phyloP scores from a whole-genome alignment of 2,329 filamentous ascomycete genomes.

The Rugonectria rugulosa region DNA sequence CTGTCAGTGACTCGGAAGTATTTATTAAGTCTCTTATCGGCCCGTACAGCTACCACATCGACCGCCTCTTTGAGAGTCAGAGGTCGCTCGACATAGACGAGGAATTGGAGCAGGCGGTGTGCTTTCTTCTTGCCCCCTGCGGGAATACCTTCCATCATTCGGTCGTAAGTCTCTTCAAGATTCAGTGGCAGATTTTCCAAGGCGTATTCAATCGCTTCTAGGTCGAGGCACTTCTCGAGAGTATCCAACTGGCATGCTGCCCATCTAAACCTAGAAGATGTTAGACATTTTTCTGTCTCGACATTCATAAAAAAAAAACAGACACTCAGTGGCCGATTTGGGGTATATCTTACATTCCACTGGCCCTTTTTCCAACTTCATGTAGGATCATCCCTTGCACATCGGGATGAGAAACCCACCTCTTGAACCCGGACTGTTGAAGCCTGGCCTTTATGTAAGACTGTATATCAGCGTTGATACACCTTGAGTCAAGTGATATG shows the following conservation, averaged over 20 bases:
- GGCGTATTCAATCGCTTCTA: conserved; percentile 18
- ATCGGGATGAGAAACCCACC: conserved; percentile 19
- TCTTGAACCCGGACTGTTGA: conserved; percentile 27
- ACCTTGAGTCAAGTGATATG: conserved; percentile 23
- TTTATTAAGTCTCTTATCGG: background rate
- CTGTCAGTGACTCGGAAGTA: conserved; percentile 20
- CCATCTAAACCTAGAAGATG: conserved; percentile 37
- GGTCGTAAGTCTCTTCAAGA: conserved; percentile 34
- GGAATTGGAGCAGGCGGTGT: conserved; percentile 34
- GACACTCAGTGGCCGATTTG: no score
- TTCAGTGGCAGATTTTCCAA: conserved; percentile 27
- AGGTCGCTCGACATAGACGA: conserved; percentile 25
- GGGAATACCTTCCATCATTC: conserved; percentile 29
- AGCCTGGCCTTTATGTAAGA: conserved; percentile 22
- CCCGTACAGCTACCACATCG: conserved; percentile 35
- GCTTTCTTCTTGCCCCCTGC: conserved; percentile 13
- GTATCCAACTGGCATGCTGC: conserved; percentile 41
- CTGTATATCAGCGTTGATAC: conserved; percentile 27
- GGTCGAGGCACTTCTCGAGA: conserved; percentile 24
- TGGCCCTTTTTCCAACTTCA: conserved; percentile 28
- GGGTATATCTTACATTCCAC: conserved; percentile 41
- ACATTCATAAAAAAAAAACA: background rate
- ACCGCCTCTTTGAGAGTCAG: conserved; percentile 26
- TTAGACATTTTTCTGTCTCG: background rate
- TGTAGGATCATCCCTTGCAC: conserved; percentile 15